Evolutionary conservation across 2,329 filamentous ascomycete species (phyloP).

Genomic region (Sclerotinia borealis): DNA sequence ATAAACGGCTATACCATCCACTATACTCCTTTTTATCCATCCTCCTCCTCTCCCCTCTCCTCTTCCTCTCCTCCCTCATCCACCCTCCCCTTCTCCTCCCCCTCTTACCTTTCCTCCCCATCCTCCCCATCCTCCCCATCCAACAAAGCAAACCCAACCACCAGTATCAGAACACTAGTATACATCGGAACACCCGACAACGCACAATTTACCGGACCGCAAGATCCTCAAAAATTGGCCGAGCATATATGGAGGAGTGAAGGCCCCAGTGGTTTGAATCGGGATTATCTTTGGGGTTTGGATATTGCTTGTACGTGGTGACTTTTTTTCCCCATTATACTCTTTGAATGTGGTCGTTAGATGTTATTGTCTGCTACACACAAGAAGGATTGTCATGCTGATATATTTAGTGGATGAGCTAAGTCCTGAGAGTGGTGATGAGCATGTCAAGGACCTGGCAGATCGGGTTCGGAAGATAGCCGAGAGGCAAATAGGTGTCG

Average conservation of each 20-base stretch:
- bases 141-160: not conserved
- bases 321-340: not conserved
- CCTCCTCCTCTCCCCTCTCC: constrained; percentile 33
- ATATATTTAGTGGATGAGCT: constrained; percentile 51
- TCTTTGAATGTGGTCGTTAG: not conserved
- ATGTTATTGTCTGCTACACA: not conserved
- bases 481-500: constrained; percentile 20
- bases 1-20: constrained; percentile 97
- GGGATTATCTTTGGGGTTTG: constrained; percentile 79
- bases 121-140: too few species aligned
- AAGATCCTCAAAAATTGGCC: constrained; percentile 72
- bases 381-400: not conserved
- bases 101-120: too few species aligned
- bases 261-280: constrained; percentile 84
- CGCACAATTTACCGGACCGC: constrained; percentile 81
- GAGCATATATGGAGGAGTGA: constrained; percentile 70
- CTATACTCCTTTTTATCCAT: constrained; percentile 74
- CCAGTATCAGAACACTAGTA: constrained; percentile 55
- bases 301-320: constrained; percentile 54
- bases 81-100: too few species aligned
- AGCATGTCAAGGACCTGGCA: constrained; percentile 79
- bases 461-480: constrained; percentile 62
- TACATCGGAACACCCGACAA: constrained; percentile 95
- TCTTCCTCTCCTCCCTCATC: too few species aligned
- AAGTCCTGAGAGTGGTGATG: constrained; percentile 71